These are phyloP conservation scores for Aquilaria malaccensis DNA, from an alignment of 345 rosid genomes.

Conservation along the genomic window DNA sequence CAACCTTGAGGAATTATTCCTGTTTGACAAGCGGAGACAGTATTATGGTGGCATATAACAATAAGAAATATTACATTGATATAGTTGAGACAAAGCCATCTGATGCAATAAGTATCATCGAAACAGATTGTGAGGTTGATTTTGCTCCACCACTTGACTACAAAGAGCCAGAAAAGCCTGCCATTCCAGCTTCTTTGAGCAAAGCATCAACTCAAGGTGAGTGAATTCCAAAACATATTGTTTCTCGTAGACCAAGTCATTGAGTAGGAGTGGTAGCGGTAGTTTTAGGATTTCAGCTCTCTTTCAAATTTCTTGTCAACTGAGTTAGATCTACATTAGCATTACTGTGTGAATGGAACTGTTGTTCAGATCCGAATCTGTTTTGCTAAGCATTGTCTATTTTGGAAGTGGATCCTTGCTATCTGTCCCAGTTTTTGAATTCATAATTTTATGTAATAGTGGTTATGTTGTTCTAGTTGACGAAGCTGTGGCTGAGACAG, in stretches of 20 bases:
- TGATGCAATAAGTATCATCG: constrained; percentile 88
- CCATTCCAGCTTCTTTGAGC: constrained; percentile 29
- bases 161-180: constrained; percentile 87
- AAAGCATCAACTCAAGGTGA: constrained; percentile 65
- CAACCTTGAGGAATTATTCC: constrained; percentile 90
- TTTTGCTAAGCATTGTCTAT: too few relatives aligned
- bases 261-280: too few relatives aligned
- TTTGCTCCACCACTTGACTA: constrained; percentile 98
- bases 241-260: too few relatives aligned
- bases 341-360: too few relatives aligned
- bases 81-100: constrained; percentile 93
- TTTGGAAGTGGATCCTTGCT: too few relatives aligned
- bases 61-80: constrained; percentile 94
- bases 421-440: neutral
- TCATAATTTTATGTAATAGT: too few relatives aligned
- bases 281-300: too few relatives aligned
- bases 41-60: constrained; percentile 98
- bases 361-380: too few relatives aligned
- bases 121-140: constrained; percentile 99
- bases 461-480: constrained; percentile 38
- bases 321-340: too few relatives aligned
- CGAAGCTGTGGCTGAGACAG: constrained; percentile 44
- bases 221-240: neutral
- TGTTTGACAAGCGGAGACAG: constrained; percentile 97
- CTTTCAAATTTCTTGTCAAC: too few relatives aligned